phyloP scores from a whole-genome alignment of 1,139 yeast genomes.

The Blastobotrys persicus region DNA sequence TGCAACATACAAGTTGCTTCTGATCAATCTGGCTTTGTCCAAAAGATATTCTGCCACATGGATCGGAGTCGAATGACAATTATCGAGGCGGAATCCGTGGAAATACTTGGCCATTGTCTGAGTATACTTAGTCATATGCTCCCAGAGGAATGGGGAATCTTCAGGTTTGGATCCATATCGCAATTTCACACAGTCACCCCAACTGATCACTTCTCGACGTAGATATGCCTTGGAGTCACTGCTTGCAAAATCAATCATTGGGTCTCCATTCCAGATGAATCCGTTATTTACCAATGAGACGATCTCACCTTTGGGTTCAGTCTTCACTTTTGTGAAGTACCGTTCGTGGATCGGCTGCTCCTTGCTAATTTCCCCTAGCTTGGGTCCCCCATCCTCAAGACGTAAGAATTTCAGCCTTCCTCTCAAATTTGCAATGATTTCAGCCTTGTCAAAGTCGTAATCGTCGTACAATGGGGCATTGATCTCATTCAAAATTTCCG shows the following conservation, averaged over 20 bases:
- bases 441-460: conserved; percentile 68
- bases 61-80: conserved; percentile 93
- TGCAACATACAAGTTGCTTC: conserved; percentile 85
- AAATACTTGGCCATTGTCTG: conserved; percentile 71
- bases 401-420: conserved; percentile 76
- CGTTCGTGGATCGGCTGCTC: conserved; percentile 72
- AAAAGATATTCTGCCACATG: conserved; percentile 89
- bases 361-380: conserved; percentile 58
- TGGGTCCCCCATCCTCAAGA: conserved; percentile 77
- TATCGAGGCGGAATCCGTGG: conserved; percentile 89
- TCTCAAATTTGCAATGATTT: conserved; percentile 63
- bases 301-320: conserved; percentile 47
- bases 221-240: conserved; percentile 72
- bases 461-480: conserved; percentile 70
- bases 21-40: conserved; percentile 81
- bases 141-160: conserved; percentile 90
- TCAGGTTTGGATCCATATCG: conserved; percentile 74
- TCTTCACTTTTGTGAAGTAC: conserved; percentile 72
- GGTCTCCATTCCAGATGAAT: conserved; percentile 98
- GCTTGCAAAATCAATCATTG: conserved; percentile 90
- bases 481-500: conserved; percentile 65
- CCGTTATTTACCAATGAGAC: conserved; percentile 88
- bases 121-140: conserved; percentile 78
- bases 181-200: conserved; percentile 97
- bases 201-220: conserved; percentile 88